Percentiles rank a stretch among this genome's conserved stretches.
Conservation (phyloP, 2,329 filamentous ascomycete genomes). For the Ceratocystis huliohia region DNA sequence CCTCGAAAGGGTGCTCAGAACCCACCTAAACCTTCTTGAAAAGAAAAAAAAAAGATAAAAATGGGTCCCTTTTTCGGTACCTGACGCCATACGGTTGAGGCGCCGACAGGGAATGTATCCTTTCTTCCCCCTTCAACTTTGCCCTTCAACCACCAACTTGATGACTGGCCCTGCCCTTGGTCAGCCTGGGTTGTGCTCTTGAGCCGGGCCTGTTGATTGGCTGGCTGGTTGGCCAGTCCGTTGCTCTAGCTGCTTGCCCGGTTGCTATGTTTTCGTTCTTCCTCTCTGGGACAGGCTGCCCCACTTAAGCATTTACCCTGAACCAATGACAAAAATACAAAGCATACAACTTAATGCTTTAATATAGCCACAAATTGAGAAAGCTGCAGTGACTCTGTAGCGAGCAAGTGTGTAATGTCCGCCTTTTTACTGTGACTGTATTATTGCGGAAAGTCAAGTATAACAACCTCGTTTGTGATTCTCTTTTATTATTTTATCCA, state of each 20-base stretch:
- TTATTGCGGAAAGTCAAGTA: no score
- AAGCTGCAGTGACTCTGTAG: no score
- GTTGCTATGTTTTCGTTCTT: constrained; percentile 9
- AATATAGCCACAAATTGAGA: no score
- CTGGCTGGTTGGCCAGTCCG: background rate
- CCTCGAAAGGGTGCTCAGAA: background rate
- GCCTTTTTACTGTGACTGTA: no score
- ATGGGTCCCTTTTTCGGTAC: constrained; percentile 12
- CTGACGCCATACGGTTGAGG: constrained; percentile 12
- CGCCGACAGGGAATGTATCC: constrained; percentile 4
- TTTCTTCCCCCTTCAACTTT: background rate
- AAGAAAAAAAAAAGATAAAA: background rate
- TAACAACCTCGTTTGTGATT: no score
- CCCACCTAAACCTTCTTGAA: background rate
- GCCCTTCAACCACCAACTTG: no score
- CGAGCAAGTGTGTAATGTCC: no score
- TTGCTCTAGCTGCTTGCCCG: background rate
- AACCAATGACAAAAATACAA: background rate
- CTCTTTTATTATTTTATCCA: no score
- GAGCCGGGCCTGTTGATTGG: background rate
- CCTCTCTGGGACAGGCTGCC: background rate
- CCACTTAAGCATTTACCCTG: background rate
- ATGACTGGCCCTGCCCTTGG: no score
- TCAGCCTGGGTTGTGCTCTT: background rate
- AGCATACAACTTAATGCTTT: no score